These are phyloP conservation scores for Cercospora canescens DNA, from an alignment of 2,329 filamentous ascomycete genomes.

Conservation along the genomic window DNA sequence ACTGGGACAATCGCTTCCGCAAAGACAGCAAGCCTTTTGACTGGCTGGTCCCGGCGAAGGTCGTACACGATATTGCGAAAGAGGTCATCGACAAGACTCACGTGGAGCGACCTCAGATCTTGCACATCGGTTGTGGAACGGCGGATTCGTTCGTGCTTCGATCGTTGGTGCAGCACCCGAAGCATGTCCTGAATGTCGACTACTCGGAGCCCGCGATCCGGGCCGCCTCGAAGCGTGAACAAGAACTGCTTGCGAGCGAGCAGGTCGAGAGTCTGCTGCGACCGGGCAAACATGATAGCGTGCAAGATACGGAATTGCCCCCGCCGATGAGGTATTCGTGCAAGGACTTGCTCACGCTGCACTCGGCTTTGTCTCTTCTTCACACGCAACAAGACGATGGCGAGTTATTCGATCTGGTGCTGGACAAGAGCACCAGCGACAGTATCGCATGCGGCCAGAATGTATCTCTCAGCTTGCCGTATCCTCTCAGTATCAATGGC, in stretches of 20 bases:
- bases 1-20: slow-evolving; percentile 25
- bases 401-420: slow-evolving; percentile 22
- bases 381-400: slow-evolving; percentile 8
- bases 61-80: slow-evolving; percentile 17
- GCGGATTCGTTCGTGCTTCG: slow-evolving; percentile 20
- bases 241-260: slow-evolving; percentile 18
- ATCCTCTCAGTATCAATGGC: slow-evolving; percentile 25
- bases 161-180: slow-evolving; percentile 18
- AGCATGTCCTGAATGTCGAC: slow-evolving; percentile 26
- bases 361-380: slow-evolving; percentile 21
- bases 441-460: slow-evolving; percentile 25
- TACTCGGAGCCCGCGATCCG: slow-evolving; percentile 22
- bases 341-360: slow-evolving; percentile 21
- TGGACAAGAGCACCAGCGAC: slow-evolving; percentile 29
- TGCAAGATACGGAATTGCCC: slow-evolving; percentile 11
- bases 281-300: slow-evolving; percentile 20
- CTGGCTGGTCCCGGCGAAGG: slow-evolving; percentile 24
- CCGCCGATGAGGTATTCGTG: slow-evolving; percentile 24
- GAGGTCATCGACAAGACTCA: slow-evolving; percentile 20
- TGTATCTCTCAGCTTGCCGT: slow-evolving; percentile 20
- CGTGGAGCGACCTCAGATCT: slow-evolving; percentile 17
- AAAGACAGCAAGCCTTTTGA: slow-evolving; percentile 23
- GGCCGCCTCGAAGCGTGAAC: slow-evolving; percentile 21
- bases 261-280: slow-evolving; percentile 11
- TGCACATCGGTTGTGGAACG: slow-evolving; percentile 26